Percentiles rank a stretch among this genome's conserved stretches.
Evolutionary conservation across 495 filamentous ascomycete species (phyloP).

Genomic region (Neurospora sp.): DNA sequence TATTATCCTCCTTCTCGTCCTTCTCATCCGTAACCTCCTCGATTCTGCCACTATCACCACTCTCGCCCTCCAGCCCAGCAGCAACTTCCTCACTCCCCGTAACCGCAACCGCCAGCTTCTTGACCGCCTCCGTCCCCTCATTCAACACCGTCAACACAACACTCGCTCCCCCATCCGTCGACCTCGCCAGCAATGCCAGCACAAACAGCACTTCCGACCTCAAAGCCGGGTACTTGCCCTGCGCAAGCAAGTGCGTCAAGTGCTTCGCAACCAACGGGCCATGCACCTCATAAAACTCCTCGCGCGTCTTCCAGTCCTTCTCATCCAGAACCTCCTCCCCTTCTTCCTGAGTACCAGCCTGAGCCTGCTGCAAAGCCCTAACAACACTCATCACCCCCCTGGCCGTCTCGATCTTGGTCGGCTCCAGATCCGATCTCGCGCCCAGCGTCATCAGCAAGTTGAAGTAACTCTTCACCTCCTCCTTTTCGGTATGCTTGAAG

Average conservation of each 20-base stretch:
- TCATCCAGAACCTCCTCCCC: not conserved
- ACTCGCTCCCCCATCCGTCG: conserved; percentile 39
- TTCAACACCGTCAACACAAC: conserved; percentile 42
- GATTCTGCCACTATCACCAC: not conserved
- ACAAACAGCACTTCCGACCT: conserved; percentile 67
- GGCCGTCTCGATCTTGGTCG: conserved; percentile 65
- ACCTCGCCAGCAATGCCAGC: conserved; percentile 57
- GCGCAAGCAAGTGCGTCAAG: conserved; percentile 52
- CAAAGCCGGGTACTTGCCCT: conserved; percentile 59
- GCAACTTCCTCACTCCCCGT: not conserved
- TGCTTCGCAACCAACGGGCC: conserved; percentile 37
- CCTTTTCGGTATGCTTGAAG: not conserved
- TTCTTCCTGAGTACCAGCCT: conserved; percentile 3
- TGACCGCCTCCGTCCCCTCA: conserved; percentile 25
- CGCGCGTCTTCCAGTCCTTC: not conserved
- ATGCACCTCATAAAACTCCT: conserved; percentile 34
- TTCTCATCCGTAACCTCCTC: conserved; percentile 5
- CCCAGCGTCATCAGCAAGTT: conserved; percentile 51
- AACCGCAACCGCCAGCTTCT: not conserved
- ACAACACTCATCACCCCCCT: conserved; percentile 56
- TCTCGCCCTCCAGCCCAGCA: not conserved
- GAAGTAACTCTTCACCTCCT: not conserved
- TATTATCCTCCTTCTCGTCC: conserved; percentile 15
- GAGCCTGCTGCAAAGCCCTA: conserved; percentile 38
- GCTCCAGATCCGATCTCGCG: conserved; percentile 47